Evolutionary conservation across 768 basidiomycete species (phyloP), one percentile per base, ranked within the genome.

Genomic region (Candolleomyces aberdarensis): DNA sequence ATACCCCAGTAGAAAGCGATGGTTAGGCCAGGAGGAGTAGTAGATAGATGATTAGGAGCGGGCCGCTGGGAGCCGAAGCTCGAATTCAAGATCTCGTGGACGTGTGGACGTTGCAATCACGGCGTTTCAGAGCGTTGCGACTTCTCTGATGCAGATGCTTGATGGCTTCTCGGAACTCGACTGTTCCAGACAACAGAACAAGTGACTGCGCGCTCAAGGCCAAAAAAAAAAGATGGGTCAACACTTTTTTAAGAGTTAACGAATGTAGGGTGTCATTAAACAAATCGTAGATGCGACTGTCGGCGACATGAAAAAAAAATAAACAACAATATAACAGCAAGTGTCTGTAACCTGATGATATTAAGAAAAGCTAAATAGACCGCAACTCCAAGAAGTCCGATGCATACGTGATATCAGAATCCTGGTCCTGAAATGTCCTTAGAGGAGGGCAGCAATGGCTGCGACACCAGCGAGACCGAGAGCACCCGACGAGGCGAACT

Each of bases 391-490:
- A 54, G 39, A 54, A 32, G 52, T 54, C 32, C 52, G 29, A 15
- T 8, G 52, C 20, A 29, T 26, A 39, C 32, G 52, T 9, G 32
- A 31, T 31, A 31, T 19, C 31, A 6, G n/a, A 54, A 31, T 14
- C 9, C 32, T 9, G 52, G 49, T 20, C 52, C 26, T 54, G 13
- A 6, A 66, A 57, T 17, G 63, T 60, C 46, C 26, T 61, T 56
- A 61, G 41, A 61, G 60, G 49, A 71, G 58, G 44, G 65, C 39
- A 26, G 67, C 70, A 48, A 65, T 69, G 40, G 65, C 69, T 59
- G 69, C 31, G 36, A 70, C 49, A 52, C 65, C 69, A 50, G 64
- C 70, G 39, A 64, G 61, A 32, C 64, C 69, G 44, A 66, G 41
- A 31, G 32, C 47, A 50, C 60, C 63, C 13, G 63, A 51, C 40